A percentile compares a stretch with the other conserved stretches of the same genome.
phyloP scores from a whole-genome alignment of 192 early-diverging fungal genomes.

The Neocallimastix lanati region DNA sequence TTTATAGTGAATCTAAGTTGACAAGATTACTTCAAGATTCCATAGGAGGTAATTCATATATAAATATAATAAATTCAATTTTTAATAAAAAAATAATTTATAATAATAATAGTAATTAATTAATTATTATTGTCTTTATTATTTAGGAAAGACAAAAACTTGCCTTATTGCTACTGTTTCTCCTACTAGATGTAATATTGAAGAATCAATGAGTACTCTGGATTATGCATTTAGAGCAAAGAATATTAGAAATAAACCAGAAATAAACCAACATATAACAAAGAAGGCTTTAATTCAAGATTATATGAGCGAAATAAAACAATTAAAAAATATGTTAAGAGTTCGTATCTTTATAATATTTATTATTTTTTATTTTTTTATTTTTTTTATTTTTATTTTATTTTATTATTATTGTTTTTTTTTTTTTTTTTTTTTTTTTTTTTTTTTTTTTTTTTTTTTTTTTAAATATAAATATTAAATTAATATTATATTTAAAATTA shows the following conservation, averaged over 20 bases:
- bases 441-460: too few species aligned
- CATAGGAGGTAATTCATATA: conserved; percentile 19
- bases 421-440: too few species aligned
- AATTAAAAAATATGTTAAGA: conserved; percentile 53
- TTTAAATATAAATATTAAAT: too few species aligned
- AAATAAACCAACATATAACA: conserved; percentile 58
- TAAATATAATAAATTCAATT: neutral
- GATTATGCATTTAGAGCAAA: conserved; percentile 63
- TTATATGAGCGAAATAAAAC: conserved; percentile 58
- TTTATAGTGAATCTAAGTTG: conserved; percentile 56
- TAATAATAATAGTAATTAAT: neutral
- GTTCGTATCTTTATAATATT: too few species aligned
- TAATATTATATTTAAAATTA: too few species aligned
- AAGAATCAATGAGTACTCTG: conserved; percentile 55
- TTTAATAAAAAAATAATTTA: neutral
- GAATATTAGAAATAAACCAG: conserved; percentile 57
- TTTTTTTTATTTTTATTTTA: too few species aligned
- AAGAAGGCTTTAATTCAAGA: conserved; percentile 64
- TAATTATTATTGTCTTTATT: too few species aligned
- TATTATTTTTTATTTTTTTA: too few species aligned
- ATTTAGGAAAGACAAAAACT: conserved; percentile 68
- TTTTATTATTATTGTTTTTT: too few species aligned
- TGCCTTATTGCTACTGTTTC: conserved; percentile 91
- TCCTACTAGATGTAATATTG: conserved; percentile 40
- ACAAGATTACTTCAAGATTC: conserved; percentile 84